A percentile compares a stretch with the other conserved stretches of the same genome.
phyloP scores from a whole-genome alignment of 352 stramenopile genomes.

The Globisporangium irregulare region DNA sequence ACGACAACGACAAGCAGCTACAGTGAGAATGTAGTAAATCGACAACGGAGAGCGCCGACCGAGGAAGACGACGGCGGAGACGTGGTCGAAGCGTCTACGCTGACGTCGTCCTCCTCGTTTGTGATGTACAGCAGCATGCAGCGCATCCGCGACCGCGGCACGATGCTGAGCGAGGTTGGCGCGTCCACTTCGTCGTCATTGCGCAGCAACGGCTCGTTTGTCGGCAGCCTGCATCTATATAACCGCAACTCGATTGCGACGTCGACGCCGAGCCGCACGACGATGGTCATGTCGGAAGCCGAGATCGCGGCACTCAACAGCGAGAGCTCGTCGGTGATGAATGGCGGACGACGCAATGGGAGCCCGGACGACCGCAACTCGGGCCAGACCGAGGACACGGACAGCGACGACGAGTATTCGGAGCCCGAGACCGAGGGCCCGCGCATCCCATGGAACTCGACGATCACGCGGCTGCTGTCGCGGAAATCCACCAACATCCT shows the following conservation, averaged over 20 bases:
- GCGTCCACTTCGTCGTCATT: slow-evolving; percentile 1
- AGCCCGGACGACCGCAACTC: slow-evolving; percentile 6
- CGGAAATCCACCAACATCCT: slow-evolving; percentile 56
- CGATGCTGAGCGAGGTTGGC: slow-evolving; percentile 21
- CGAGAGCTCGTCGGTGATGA: slow-evolving; percentile 1
- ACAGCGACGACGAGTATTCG: slow-evolving; percentile 24
- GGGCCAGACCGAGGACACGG: slow-evolving; percentile 28
- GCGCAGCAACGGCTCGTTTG: slow-evolving; percentile 18
- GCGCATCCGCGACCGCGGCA: slow-evolving; percentile 34
- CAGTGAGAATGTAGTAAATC: slow-evolving; percentile 2
- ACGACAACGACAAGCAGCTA: not conserved
- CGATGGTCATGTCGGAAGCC: slow-evolving; percentile 15
- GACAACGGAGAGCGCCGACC: not conserved
- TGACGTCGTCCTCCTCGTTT: not conserved
- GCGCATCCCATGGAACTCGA: slow-evolving; percentile 41
- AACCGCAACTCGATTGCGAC: slow-evolving; percentile 23
- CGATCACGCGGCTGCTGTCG: slow-evolving; percentile 39
- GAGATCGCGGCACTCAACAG: slow-evolving; percentile 14
- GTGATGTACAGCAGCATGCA: slow-evolving; percentile 19
- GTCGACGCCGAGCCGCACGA: slow-evolving; percentile 18
- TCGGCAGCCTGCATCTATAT: slow-evolving; percentile 19
- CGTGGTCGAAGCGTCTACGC: slow-evolving; percentile 20
- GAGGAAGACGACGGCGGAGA: slow-evolving; percentile 20
- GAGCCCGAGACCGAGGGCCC: slow-evolving; percentile 33
- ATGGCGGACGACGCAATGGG: not conserved